Evolutionary conservation across 2,329 filamentous ascomycete genomes (phyloP).

Genomic region (Alternaria sp.): DNA sequence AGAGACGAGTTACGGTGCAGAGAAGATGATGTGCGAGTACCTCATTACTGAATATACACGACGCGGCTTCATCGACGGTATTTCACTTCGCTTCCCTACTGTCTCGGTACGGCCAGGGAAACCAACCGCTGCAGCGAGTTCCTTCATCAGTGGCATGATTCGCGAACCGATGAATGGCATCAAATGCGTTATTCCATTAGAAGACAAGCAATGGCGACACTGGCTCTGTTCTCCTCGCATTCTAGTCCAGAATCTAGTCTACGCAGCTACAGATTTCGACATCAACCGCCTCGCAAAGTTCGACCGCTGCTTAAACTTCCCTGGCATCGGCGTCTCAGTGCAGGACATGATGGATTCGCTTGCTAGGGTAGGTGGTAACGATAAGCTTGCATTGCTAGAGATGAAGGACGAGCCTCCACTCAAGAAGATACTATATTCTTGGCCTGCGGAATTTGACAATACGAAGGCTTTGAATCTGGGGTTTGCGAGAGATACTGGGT

Average conservation of each 20-base stretch:
- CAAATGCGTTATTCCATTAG: conserved; percentile 59
- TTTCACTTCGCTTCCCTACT: conserved; percentile 66
- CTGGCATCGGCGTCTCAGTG: conserved; percentile 54
- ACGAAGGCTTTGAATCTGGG: conserved; percentile 63
- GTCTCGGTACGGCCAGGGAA: conserved; percentile 66
- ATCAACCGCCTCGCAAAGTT: conserved; percentile 55
- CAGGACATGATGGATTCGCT: conserved; percentile 64
- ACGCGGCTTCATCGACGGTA: conserved; percentile 64
- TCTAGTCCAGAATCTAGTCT: conserved; percentile 61
- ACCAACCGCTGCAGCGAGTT: conserved; percentile 66
- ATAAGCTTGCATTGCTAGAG: conserved; percentile 58
- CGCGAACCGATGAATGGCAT: conserved; percentile 66
- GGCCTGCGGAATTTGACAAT: conserved; percentile 63
- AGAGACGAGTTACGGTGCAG: conserved; percentile 67
- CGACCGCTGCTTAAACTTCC: conserved; percentile 56
- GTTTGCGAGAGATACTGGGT: conserved; percentile 54
- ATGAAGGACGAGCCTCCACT: conserved; percentile 58
- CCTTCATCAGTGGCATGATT: conserved; percentile 68
- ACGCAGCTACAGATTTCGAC: conserved; percentile 54
- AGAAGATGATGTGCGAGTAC: conserved; percentile 68
- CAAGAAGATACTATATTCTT: conserved; percentile 61
- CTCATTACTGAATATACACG: conserved; percentile 68
- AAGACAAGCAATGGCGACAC: conserved; percentile 56
- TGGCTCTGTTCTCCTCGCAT: conserved; percentile 65
- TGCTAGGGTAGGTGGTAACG: conserved; percentile 59